These are phyloP conservation scores for Amanita molliuscula DNA, from an alignment of 768 basidiomycete species.

Conservation along the genomic window DNA sequence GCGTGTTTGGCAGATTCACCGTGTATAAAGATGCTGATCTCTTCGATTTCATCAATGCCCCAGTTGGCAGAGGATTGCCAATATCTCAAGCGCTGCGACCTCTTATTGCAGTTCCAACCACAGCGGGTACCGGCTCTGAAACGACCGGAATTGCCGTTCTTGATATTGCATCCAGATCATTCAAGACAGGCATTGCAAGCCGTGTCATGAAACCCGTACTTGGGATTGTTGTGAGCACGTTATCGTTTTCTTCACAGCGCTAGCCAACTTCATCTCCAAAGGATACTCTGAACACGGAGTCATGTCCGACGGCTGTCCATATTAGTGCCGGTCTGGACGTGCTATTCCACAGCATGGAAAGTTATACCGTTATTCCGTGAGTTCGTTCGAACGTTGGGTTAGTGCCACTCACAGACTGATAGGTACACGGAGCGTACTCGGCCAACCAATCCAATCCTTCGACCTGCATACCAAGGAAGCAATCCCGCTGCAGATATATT, in stretches of 20 bases:
- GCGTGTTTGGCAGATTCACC: conserved; percentile 46
- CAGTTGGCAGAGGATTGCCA: conserved; percentile 85
- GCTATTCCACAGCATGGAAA: conserved; percentile 92
- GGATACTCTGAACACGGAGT: conserved; percentile 87
- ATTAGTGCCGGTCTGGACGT: conserved; percentile 95
- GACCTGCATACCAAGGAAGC: conserved; percentile 90
- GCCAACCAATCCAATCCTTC: conserved; percentile 79
- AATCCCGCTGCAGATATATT: conserved; percentile 96
- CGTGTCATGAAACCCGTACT: conserved; percentile 85
- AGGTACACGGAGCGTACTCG: conserved; percentile 87
- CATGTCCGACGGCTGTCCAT: conserved; percentile 83
- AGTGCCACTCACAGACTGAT: background rate
- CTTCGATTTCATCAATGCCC: conserved; percentile 96
- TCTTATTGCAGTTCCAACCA: conserved; percentile 72
- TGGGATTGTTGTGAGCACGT: conserved; percentile 54
- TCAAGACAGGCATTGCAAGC: conserved; percentile 96
- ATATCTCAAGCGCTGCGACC: conserved; percentile 68
- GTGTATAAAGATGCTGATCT: conserved; percentile 89
- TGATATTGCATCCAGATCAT: conserved; percentile 82
- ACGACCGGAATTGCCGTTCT: conserved; percentile 94
- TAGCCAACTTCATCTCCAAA: conserved; percentile 8
- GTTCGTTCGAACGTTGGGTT: conserved; percentile 13
- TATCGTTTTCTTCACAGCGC: background rate
- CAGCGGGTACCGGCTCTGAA: conserved; percentile 85
- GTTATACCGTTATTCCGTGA: conserved; percentile 88